Percentiles rank a stretch among this genome's conserved stretches.
phyloP scores from a whole-genome alignment of 805 yeast species.

The Blastobotrys peoriensis region DNA sequence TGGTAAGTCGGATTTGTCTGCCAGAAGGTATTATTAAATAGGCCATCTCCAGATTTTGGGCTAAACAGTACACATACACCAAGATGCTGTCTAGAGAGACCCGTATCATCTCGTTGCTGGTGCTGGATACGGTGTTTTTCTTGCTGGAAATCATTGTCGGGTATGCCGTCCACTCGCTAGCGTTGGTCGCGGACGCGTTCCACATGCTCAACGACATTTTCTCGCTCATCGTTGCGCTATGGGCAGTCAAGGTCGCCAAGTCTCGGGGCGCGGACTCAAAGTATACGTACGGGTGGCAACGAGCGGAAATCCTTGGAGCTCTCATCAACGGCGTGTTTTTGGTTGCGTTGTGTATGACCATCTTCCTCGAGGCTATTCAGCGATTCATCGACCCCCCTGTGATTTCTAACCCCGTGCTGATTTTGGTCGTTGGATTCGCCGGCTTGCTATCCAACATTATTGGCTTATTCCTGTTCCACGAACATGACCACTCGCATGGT shows the following conservation, averaged over 20 bases:
- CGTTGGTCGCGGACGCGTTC: conserved; percentile 92
- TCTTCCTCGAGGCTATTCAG: conserved; percentile 87
- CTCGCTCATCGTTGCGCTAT: conserved; percentile 80
- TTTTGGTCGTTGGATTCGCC: conserved; percentile 72
- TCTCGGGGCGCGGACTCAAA: conserved; percentile 75
- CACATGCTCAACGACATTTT: conserved; percentile 96
- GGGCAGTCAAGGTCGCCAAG: conserved; percentile 93
- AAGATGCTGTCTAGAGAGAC: conserved; percentile 47
- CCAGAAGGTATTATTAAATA: no score
- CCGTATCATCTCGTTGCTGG: conserved; percentile 65
- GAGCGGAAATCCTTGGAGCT: conserved; percentile 96
- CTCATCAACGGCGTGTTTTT: conserved; percentile 88
- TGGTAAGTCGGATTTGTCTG: no score
- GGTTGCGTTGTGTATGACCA: conserved; percentile 86
- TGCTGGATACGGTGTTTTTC: conserved; percentile 76
- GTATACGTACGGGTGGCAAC: conserved; percentile 96
- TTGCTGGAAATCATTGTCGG: conserved; percentile 79
- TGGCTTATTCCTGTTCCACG: conserved; percentile 86
- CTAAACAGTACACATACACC: no score
- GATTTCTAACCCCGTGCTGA: conserved; percentile 75
- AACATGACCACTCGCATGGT: conserved; percentile 54
- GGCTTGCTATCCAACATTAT: conserved; percentile 78
- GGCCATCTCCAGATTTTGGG: no score
- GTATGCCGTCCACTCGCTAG: conserved; percentile 88
- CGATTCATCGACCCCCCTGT: conserved; percentile 76